phyloP scores from a whole-genome alignment of 2,329 filamentous ascomycete species.

The Ceratocystis ficicola region DNA sequence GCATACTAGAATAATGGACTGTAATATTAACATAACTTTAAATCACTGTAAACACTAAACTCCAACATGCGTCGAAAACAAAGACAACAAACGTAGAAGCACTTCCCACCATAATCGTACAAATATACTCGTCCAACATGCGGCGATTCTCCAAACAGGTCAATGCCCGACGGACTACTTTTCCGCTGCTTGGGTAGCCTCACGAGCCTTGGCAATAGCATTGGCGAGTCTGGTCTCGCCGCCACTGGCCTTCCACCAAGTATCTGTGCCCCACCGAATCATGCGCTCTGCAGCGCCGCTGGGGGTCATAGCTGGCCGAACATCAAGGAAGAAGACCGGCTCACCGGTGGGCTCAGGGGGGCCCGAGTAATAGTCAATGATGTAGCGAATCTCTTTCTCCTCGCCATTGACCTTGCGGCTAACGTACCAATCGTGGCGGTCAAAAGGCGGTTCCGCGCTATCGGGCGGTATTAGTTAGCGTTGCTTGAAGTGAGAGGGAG shows the following conservation, averaged over 20 bases:
- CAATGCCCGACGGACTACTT: background rate
- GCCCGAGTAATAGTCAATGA: conserved; percentile 93
- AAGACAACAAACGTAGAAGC: background rate
- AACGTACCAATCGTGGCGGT: conserved; percentile 95
- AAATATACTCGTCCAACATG: background rate
- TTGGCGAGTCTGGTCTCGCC: conserved; percentile 30
- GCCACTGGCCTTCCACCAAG: conserved; percentile 84
- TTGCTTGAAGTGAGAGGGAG: conserved; percentile 4
- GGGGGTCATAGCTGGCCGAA: conserved; percentile 76
- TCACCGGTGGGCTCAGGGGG: conserved; percentile 72
- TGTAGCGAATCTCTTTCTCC: conserved; percentile 70
- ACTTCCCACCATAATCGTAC: conserved; percentile 9
- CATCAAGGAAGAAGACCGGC: conserved; percentile 91
- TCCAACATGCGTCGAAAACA: conserved; percentile 1
- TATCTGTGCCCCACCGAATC: conserved; percentile 80
- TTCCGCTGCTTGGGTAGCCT: background rate
- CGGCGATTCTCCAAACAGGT: background rate
- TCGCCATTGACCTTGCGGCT: conserved; percentile 56
- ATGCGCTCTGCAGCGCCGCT: conserved; percentile 68
- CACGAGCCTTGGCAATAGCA: background rate
- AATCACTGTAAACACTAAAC: conserved; percentile 3
- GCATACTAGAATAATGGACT: conserved; percentile 4
- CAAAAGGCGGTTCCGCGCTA: conserved; percentile 76
- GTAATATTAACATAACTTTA: conserved; percentile 3
- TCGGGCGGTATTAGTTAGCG: conserved; percentile 6